A percentile compares a stretch with the other conserved stretches of the same genome.
Evolutionary conservation across 305 asterid species (phyloP).

Genomic region (Coffea humblotiana): DNA sequence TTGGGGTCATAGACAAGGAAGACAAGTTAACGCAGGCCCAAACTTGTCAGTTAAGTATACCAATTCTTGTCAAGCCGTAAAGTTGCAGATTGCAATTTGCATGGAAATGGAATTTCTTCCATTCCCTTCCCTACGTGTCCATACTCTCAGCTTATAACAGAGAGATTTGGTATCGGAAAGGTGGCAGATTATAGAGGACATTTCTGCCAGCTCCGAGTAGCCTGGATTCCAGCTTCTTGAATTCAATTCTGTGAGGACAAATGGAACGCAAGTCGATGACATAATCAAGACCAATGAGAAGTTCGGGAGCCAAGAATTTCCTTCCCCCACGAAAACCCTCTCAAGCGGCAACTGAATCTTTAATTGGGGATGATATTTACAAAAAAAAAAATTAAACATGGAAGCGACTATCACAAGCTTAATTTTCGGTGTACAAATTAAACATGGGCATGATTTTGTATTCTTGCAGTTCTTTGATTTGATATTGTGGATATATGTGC

Average conservation of each 20-base stretch:
- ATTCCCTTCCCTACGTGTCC: background rate
- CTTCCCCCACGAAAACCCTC: background rate
- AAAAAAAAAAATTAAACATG: background rate
- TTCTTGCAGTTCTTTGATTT: background rate
- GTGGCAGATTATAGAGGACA: background rate
- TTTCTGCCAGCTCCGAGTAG: background rate
- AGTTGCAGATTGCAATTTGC: background rate
- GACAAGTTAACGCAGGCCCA: background rate
- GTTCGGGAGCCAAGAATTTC: background rate
- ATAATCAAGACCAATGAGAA: background rate
- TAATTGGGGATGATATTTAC: background rate
- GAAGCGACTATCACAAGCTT: background rate
- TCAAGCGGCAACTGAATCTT: background rate
- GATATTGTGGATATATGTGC: background rate
- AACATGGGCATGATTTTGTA: background rate
- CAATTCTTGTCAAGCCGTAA: background rate
- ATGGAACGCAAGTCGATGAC: background rate
- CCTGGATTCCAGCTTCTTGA: background rate
- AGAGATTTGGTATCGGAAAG: background rate
- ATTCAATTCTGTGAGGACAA: background rate
- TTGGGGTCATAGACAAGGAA: background rate
- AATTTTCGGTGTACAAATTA: background rate
- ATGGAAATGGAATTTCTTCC: background rate
- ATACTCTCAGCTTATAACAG: background rate
- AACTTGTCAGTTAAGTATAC: slow-evolving; percentile 6